Evolutionary conservation across 2,329 filamentous ascomycete species (phyloP).

Genomic region (Colletotrichum chrysophilum): DNA sequence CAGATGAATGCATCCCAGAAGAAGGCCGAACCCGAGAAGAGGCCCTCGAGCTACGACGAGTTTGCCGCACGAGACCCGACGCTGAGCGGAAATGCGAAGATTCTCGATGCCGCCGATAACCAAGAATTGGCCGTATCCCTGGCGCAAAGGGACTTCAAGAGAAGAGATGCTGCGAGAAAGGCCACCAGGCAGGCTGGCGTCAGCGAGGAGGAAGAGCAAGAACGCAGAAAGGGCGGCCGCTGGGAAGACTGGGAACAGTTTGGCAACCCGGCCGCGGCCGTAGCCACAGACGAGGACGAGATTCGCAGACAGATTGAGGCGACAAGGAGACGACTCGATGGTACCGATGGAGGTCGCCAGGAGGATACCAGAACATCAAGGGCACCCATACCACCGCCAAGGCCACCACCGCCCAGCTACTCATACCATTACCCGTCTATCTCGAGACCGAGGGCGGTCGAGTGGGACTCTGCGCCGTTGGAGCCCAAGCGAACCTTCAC

Average conservation of each 20-base stretch:
- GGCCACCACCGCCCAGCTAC: conserved; percentile 5
- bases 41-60: conserved; percentile 43
- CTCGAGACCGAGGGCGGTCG: conserved; percentile 52
- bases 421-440: conserved; percentile 65
- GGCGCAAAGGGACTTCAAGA: conserved; percentile 73
- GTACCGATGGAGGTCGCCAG: conserved; percentile 29
- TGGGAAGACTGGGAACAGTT: conserved; percentile 47
- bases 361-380: conserved; percentile 24
- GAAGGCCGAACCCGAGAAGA: conserved; percentile 24
- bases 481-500: conserved; percentile 9
- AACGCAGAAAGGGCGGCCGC: conserved; percentile 51
- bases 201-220: conserved; percentile 60
- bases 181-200: conserved; percentile 63
- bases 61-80: conserved; percentile 66
- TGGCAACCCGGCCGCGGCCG: conserved; percentile 32
- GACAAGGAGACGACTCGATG: conserved; percentile 52
- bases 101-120: conserved; percentile 74
- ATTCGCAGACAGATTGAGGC: conserved; percentile 59
- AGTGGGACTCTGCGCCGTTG: conserved; percentile 40
- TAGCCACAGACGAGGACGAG: conserved; percentile 47
- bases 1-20: conserved; percentile 53
- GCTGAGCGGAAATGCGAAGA: conserved; percentile 58
- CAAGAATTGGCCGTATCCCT: conserved; percentile 78
- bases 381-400: conserved; percentile 10
- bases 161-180: conserved; percentile 67